Conservation (phyloP, 2,329 filamentous ascomycete genomes). For the Tolypocladium pustulatum region DNA sequence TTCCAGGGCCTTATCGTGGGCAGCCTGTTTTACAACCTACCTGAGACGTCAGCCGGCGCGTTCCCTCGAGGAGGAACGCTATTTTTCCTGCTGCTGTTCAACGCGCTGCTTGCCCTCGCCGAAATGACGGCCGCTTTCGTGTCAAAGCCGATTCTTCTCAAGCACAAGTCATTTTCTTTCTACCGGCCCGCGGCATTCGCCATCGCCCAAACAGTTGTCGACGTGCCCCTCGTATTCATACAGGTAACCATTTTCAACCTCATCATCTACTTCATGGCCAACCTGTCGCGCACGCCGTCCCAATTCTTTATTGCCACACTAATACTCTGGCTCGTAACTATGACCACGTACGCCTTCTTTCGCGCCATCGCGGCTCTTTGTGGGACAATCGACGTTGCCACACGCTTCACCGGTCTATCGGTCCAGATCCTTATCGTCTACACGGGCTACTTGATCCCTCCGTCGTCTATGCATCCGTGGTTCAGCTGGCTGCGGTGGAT, state of each 20-base stretch:
- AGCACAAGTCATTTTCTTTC: constrained; percentile 62
- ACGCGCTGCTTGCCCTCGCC: constrained; percentile 58
- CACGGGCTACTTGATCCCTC: constrained; percentile 54
- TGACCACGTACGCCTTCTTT: constrained; percentile 49
- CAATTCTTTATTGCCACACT: constrained; percentile 58
- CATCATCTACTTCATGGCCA: constrained; percentile 69
- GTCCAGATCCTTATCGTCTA: constrained; percentile 57
- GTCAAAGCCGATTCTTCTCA: constrained; percentile 54
- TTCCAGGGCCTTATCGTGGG: constrained; percentile 67
- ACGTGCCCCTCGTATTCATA: constrained; percentile 51
- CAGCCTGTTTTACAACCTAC: constrained; percentile 65
- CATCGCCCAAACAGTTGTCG: constrained; percentile 44
- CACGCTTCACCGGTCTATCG: constrained; percentile 44
- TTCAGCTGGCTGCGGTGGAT: constrained; percentile 66
- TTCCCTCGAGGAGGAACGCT: constrained; percentile 41
- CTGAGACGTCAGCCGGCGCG: constrained; percentile 49
- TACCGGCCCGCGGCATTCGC: constrained; percentile 50
- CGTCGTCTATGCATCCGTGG: constrained; percentile 39
- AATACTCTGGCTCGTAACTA: constrained; percentile 47
- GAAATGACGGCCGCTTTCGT: constrained; percentile 59
- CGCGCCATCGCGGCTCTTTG: constrained; percentile 48
- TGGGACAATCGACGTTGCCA: constrained; percentile 51
- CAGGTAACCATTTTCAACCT: constrained; percentile 61
- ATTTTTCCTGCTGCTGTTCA: constrained; percentile 44
- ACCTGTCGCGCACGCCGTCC: constrained; percentile 53